Base-by-base conservation (phyloP, 1,284 basidiomycete genomes). In the Heliocybe sulcata region DNA sequence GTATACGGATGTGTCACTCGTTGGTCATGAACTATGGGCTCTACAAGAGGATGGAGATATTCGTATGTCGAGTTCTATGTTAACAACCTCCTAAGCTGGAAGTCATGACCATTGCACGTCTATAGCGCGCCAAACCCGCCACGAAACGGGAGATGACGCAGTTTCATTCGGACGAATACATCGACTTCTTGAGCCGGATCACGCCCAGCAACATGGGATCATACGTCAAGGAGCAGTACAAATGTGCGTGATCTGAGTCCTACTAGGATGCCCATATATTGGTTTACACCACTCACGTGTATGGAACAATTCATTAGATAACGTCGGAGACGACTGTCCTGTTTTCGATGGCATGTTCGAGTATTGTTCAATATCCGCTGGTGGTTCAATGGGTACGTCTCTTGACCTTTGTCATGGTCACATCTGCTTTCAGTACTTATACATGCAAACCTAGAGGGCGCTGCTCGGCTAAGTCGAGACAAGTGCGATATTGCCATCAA, bases 401-500 rank as follows among this genome's bases (percentile, higher is more conserved):
- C 16, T 42, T 56, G 8, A 27, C 35, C 11, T 27, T 19, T 14
- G 4, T 3, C 2, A 12, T 48, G n/a, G 45, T 27, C 35, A 55
- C 33, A 25, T 52, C 11, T 45, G 6, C 49, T 26, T 2, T 45
- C 20, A 45, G 25, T 19, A 2, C 14, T 47, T 12, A 42, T 25
- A 33, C n/a, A 20, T 33, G 16, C 4, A 20, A 42, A 42, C 20
- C 14, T 64, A 94, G 95, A 99, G 90, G 95, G 96, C 49, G 96
- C 97, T 38, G 95, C 96, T 11, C 81, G 96, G 42, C 73, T 99
- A 23, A 97, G 93, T 61, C 77, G 96, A 53, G 95, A 98, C 72
- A 99, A 98, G 70, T 98, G 95, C 69, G 96, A 99, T 67, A 98
- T 98, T 62, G 96, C 96, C 1, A 86, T 99, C 56, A 99, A 99